Percentiles rank a stretch among this genome's conserved stretches.
phyloP scores from a whole-genome alignment of 2,329 filamentous ascomycete genomes.

The Fusarium sambucinum region DNA sequence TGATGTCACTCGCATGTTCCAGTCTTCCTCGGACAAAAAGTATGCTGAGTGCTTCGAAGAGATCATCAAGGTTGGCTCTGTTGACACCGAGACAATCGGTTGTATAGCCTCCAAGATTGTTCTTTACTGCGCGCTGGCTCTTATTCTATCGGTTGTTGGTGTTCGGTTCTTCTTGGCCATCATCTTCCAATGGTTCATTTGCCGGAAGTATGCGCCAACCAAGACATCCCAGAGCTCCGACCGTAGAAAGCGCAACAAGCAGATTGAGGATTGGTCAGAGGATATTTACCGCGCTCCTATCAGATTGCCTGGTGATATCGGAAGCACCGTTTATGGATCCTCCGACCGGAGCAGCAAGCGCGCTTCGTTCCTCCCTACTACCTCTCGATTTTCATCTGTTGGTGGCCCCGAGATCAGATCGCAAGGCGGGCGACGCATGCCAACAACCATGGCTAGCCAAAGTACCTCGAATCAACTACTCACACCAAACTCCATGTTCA shows the following conservation, averaged over 20 bases:
- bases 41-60: slow-evolving; percentile 89
- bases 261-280: slow-evolving; percentile 98
- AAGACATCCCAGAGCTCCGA: slow-evolving; percentile 88
- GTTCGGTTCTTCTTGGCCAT: slow-evolving; percentile 90
- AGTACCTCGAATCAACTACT: slow-evolving; percentile 78
- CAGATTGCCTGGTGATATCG: slow-evolving; percentile 80
- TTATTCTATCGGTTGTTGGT: slow-evolving; percentile 90
- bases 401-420: slow-evolving; percentile 77
- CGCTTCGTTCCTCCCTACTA: slow-evolving; percentile 89
- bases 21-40: slow-evolving; percentile 80
- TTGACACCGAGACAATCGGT: slow-evolving; percentile 95
- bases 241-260: slow-evolving; percentile 85
- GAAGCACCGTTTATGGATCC: slow-evolving; percentile 70
- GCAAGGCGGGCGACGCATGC: slow-evolving; percentile 64
- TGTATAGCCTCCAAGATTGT: slow-evolving; percentile 98
- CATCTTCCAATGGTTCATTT: slow-evolving; percentile 96
- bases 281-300: slow-evolving; percentile 95
- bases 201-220: slow-evolving; percentile 82
- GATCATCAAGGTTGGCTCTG: slow-evolving; percentile 94
- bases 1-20: slow-evolving; percentile 90
- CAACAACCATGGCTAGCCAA: slow-evolving; percentile 97
- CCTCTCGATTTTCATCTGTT: slow-evolving; percentile 92
- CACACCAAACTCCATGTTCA: slow-evolving; percentile 79
- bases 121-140: slow-evolving; percentile 89
- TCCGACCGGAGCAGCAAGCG: slow-evolving; percentile 82